phyloP scores from a whole-genome alignment of 768 basidiomycete species.

The Pleurotus djamor region DNA sequence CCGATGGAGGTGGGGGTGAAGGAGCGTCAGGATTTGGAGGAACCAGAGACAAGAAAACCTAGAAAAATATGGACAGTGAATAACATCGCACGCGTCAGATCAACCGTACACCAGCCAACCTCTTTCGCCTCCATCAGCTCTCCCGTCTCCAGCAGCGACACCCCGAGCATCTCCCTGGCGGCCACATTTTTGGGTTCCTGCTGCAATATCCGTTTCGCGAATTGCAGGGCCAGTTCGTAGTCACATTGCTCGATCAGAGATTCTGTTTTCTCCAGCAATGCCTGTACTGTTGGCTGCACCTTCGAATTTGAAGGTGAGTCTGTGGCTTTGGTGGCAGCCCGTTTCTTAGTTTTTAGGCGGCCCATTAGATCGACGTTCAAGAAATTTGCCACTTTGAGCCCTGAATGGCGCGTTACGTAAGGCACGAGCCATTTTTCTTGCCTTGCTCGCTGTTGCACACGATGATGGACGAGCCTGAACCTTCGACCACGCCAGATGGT shows the following conservation, averaged over 20 bases:
- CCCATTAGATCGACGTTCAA: constrained; percentile 40
- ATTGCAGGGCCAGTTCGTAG: constrained; percentile 76
- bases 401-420: not conserved
- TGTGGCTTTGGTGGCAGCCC: constrained; percentile 31
- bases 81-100: not conserved
- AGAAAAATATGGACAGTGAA: constrained; percentile 7
- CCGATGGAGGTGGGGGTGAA: constrained; percentile 67
- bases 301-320: constrained; percentile 15
- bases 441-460: constrained; percentile 16
- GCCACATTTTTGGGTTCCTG: constrained; percentile 60
- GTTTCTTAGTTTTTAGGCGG: constrained; percentile 50
- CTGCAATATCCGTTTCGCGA: constrained; percentile 66
- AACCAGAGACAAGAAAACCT: constrained; percentile 64
- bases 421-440: no score
- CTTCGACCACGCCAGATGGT: constrained; percentile 34
- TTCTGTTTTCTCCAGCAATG: constrained; percentile 76
- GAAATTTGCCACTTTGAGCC: constrained; percentile 7
- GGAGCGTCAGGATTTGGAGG: constrained; percentile 63
- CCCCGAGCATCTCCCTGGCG: constrained; percentile 80
- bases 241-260: constrained; percentile 82
- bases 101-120: constrained; percentile 33
- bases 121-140: constrained; percentile 69
- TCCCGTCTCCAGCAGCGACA: constrained; percentile 76
- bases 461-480: constrained; percentile 25
- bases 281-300: constrained; percentile 41